Evolutionary conservation across 805 yeast species (phyloP).

Genomic region (Candida gorgasii): DNA sequence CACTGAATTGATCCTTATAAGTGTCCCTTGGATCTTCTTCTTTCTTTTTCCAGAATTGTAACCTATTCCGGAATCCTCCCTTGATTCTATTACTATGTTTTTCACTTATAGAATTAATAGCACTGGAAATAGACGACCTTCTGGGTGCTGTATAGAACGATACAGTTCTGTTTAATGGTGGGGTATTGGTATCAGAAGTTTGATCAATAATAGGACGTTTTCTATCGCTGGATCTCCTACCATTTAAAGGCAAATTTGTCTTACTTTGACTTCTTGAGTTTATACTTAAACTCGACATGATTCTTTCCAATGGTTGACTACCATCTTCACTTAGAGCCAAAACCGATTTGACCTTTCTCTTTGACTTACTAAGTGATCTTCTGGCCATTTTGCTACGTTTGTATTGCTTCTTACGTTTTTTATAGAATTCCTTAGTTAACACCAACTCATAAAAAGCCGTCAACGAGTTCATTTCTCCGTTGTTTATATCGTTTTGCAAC

Average conservation of each 20-base stretch:
- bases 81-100: constrained; percentile 22
- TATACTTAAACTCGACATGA: constrained; percentile 37
- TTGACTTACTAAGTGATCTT: constrained; percentile 30
- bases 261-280: constrained; percentile 23
- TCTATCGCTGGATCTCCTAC: constrained; percentile 12
- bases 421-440: constrained; percentile 50
- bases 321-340: constrained; percentile 33
- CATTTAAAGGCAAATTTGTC: constrained; percentile 10
- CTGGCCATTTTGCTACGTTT: constrained; percentile 35
- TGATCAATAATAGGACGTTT: constrained; percentile 7
- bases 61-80: constrained; percentile 9
- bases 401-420: constrained; percentile 32
- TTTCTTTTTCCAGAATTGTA: constrained; percentile 41
- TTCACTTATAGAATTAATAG: constrained; percentile 9
- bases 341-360: constrained; percentile 37
- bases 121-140: constrained; percentile 16
- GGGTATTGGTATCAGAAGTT: constrained; percentile 6
- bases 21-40: constrained; percentile 7
- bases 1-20: constrained; percentile 13
- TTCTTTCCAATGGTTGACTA: constrained; percentile 39
- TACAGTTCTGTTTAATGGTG: constrained; percentile 19
- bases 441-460: constrained; percentile 75
- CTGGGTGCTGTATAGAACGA: constrained; percentile 21
- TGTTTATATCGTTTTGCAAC: constrained; percentile 56
- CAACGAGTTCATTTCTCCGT: constrained; percentile 65